A percentile compares a stretch with the other conserved stretches of the same genome.
Conservation (phyloP, 2,329 filamentous ascomycete species). For the Penicillium palitans region DNA sequence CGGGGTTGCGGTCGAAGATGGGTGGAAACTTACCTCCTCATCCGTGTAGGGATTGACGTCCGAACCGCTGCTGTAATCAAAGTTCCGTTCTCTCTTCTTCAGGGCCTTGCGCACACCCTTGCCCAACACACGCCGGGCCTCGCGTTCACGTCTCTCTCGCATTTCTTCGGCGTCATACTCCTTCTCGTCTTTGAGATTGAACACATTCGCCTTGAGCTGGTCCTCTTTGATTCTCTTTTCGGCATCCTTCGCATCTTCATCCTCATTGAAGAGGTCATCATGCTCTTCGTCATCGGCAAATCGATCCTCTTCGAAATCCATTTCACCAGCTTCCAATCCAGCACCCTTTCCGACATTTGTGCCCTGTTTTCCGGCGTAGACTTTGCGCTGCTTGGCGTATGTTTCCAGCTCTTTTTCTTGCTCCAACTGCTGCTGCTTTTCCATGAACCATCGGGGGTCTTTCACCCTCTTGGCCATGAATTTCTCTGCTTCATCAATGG, state of each 20-base stretch:
- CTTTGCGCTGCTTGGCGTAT: constrained; percentile 50
- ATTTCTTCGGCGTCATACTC: constrained; percentile 68
- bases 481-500: constrained; percentile 81
- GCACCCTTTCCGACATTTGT: constrained; percentile 44
- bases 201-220: constrained; percentile 84
- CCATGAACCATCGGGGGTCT: constrained; percentile 78
- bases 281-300: constrained; percentile 90
- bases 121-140: constrained; percentile 68
- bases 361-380: constrained; percentile 48
- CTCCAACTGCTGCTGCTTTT: constrained; percentile 53
- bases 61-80: constrained; percentile 76
- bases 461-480: constrained; percentile 76
- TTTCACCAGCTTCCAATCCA: constrained; percentile 62
- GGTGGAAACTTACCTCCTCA: constrained; percentile 45
- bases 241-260: constrained; percentile 74
- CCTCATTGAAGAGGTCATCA: constrained; percentile 73
- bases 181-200: constrained; percentile 73
- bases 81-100: constrained; percentile 80
- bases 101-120: constrained; percentile 79
- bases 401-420: constrained; percentile 61
- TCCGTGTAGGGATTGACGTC: constrained; percentile 59
- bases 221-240: constrained; percentile 73
- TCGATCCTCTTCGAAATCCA: constrained; percentile 68
- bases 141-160: constrained; percentile 62
- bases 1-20: background rate